Evolutionary conservation across 202 grass and related monocot species (phyloP).

Genomic region (Setaria viridis): DNA sequence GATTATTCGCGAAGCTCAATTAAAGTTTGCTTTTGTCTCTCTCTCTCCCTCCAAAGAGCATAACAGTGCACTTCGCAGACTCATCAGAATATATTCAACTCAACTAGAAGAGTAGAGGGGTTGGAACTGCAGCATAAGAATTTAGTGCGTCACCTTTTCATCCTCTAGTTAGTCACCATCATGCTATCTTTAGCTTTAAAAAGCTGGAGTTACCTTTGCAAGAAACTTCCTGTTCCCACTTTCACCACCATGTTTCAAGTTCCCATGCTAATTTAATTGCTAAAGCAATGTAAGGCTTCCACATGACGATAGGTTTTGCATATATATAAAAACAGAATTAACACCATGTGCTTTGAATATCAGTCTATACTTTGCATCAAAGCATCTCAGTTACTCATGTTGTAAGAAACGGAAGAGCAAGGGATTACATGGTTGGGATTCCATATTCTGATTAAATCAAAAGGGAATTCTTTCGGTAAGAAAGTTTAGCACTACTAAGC

Average conservation of each 20-base stretch:
- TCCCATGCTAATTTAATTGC: background rate
- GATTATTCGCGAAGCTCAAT: conserved; percentile 2
- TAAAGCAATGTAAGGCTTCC: conserved; percentile 36
- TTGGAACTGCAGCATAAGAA: conserved; percentile 6
- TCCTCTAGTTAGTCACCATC: conserved; percentile 37
- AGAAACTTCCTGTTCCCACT: conserved; percentile 41
- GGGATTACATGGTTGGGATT: conserved; percentile 10
- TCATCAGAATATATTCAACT: background rate
- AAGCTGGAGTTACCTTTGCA: conserved; percentile 43
- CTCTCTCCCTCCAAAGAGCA: background rate
- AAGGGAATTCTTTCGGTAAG: conserved; percentile 17
- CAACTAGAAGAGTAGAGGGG: background rate
- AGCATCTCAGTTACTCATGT: conserved; percentile 42
- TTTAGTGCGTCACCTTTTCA: conserved; percentile 34
- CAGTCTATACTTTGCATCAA: conserved; percentile 36
- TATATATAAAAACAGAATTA: conserved; percentile 11
- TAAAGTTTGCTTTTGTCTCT: conserved; percentile 25
- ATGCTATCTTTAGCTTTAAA: conserved; percentile 34
- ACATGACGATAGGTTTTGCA: conserved; percentile 17
- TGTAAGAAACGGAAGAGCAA: conserved; percentile 31
- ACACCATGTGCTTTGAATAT: conserved; percentile 41
- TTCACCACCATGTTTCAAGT: conserved; percentile 34
- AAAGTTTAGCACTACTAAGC: conserved; percentile 36
- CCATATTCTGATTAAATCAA: conserved; percentile 33
- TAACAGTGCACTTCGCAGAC: background rate